Evolutionary conservation across 2,329 filamentous ascomycete genomes (phyloP).

Genomic region (Pyrenochaeta sp.): DNA sequence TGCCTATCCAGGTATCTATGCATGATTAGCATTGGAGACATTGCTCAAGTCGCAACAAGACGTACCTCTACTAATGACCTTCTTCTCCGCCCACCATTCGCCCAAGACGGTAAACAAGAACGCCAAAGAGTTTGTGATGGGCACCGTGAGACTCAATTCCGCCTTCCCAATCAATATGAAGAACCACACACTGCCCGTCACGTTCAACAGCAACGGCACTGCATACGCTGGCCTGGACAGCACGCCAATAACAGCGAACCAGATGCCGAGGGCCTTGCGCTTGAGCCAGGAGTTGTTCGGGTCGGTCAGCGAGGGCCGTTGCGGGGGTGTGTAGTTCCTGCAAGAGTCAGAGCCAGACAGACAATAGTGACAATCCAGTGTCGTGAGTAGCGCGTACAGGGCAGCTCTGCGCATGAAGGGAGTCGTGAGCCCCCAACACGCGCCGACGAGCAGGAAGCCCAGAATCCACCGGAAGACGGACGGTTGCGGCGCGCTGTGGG

Average conservation of each 20-base stretch:
- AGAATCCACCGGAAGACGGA: constrained; percentile 80
- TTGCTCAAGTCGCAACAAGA: constrained; percentile 10
- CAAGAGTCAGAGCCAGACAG: too few species aligned
- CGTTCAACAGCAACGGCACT: constrained; percentile 81
- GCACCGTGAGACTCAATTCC: constrained; percentile 90
- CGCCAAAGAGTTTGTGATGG: constrained; percentile 91
- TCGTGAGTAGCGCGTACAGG: constrained; percentile 49
- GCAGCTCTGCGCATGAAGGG: constrained; percentile 88
- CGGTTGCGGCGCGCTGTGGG: constrained; percentile 38
- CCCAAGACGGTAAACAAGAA: constrained; percentile 96
- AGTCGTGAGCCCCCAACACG: constrained; percentile 93
- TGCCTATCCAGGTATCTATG: constrained; percentile 81
- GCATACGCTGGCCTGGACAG: constrained; percentile 84
- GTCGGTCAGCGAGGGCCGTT: constrained; percentile 41
- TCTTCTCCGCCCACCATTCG: constrained; percentile 93
- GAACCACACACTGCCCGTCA: constrained; percentile 96
- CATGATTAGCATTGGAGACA: constrained; percentile 10
- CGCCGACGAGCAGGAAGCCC: constrained; percentile 87
- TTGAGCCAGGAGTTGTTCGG: constrained; percentile 65
- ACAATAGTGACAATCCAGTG: too few species aligned
- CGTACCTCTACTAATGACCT: constrained; percentile 83
- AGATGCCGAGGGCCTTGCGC: constrained; percentile 67
- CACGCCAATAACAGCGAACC: constrained; percentile 80
- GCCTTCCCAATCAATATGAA: constrained; percentile 92
- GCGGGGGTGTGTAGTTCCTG: constrained; percentile 67